Evolutionary conservation across 164 flowering plant species (phyloP).

Genomic region (Magnolia sinica): DNA sequence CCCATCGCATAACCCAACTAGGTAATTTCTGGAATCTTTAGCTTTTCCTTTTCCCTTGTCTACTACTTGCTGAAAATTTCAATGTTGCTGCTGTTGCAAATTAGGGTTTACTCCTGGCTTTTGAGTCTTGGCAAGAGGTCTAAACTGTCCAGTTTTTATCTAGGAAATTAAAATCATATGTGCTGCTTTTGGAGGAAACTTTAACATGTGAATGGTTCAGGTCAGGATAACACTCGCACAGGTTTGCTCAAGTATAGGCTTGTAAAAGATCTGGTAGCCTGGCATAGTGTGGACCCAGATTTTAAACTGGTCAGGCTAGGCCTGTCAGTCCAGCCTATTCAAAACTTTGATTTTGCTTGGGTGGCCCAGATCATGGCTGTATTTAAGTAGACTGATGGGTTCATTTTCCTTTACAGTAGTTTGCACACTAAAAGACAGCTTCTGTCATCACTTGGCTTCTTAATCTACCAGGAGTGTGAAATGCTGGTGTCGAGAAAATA

Average conservation of each 20-base stretch:
- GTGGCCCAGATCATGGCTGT: too few species aligned
- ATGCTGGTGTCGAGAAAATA: too few species aligned
- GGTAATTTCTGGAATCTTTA: slow-evolving; percentile 37
- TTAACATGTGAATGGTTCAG: background rate
- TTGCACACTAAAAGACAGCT: too few species aligned
- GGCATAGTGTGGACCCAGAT: too few species aligned
- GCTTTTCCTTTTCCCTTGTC: background rate
- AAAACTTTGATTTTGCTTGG: too few species aligned
- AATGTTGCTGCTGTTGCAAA: background rate
- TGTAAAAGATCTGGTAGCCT: background rate
- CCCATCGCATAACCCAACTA: slow-evolving; percentile 74
- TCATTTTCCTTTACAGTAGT: too few species aligned
- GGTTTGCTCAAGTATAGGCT: background rate
- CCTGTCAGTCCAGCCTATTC: too few species aligned
- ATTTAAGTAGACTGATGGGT: too few species aligned
- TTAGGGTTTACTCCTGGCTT: background rate
- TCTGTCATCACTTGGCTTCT: too few species aligned
- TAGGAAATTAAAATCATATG: background rate
- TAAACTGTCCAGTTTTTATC: background rate
- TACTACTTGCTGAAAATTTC: background rate
- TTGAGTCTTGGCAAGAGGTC: background rate
- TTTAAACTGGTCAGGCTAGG: too few species aligned
- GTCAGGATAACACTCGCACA: background rate
- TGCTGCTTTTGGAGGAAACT: background rate
- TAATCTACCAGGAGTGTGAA: too few species aligned